These are phyloP conservation scores for Aspergillus melleus DNA, from an alignment of 2,329 filamentous ascomycete genomes.

Conservation along the genomic window DNA sequence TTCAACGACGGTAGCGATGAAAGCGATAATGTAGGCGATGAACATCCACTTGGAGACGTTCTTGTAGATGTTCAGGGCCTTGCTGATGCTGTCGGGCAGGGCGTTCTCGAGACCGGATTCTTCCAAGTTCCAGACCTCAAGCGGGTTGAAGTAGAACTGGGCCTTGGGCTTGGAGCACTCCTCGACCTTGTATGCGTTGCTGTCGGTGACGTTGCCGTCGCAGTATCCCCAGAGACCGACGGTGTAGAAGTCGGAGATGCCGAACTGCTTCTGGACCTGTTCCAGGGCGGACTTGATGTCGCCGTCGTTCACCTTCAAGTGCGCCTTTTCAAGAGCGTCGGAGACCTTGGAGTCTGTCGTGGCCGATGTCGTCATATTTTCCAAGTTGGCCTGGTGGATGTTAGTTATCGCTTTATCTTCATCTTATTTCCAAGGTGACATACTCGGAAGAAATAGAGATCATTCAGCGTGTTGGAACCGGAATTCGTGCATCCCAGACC, in stretches of 20 bases:
- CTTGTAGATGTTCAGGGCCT: conserved; percentile 71
- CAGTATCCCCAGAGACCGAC: conserved; percentile 89
- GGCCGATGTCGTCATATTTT: conserved; percentile 52
- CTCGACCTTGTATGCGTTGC: conserved; percentile 51
- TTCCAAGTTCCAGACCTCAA: conserved; percentile 66
- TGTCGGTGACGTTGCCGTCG: conserved; percentile 57
- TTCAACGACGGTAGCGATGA: conserved; percentile 68
- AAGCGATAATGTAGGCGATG: conserved; percentile 73
- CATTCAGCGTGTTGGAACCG: conserved; percentile 46
- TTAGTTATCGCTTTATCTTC: too few species aligned
- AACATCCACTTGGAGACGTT: conserved; percentile 79
- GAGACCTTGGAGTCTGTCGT: conserved; percentile 26
- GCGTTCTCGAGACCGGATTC: conserved; percentile 57
- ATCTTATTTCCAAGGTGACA: conserved; percentile 8
- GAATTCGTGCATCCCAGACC: conserved; percentile 58
- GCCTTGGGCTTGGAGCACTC: conserved; percentile 71
- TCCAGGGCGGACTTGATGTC: conserved; percentile 40
- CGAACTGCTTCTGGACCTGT: conserved; percentile 47
- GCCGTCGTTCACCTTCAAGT: conserved; percentile 38
- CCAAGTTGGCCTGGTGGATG: conserved; percentile 55
- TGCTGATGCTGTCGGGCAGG: conserved; percentile 66
- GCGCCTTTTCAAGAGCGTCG: conserved; percentile 33
- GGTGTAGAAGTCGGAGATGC: conserved; percentile 74
- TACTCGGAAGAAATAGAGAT: conserved; percentile 58
- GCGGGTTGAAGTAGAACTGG: conserved; percentile 73